Conservation (phyloP, 73 alveolate species). For the Symbiodinium pilosum region DNA sequence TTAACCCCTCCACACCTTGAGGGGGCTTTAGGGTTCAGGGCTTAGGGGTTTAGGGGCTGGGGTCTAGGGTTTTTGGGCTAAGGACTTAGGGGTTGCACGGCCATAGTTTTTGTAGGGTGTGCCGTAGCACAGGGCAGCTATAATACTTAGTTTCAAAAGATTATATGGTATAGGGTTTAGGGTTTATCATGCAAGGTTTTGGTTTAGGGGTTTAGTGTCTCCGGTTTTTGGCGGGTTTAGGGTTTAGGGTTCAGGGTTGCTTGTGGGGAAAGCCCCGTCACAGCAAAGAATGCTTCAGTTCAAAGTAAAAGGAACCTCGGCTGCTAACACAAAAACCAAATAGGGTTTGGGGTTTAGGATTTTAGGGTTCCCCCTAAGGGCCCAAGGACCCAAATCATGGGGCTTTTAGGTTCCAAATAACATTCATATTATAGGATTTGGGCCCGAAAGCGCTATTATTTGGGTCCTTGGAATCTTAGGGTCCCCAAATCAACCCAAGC, state of each 20-base stretch:
- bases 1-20: too few relatives aligned
- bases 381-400: not conserved
- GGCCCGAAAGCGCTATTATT: not conserved
- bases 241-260: too few relatives aligned
- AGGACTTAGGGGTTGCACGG: not conserved
- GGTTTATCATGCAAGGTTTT: too few relatives aligned
- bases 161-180: too few relatives aligned
- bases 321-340: not conserved
- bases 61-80: not conserved
- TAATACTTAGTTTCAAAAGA: too few relatives aligned
- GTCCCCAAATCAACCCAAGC: not conserved
- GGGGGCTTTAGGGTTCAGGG: not conserved
- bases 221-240: too few relatives aligned
- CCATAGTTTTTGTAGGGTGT: not conserved
- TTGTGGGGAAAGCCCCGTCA: too few relatives aligned
- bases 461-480: not conserved
- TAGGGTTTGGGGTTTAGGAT: not conserved
- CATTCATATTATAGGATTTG: not conserved
- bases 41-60: not conserved
- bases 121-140: too few relatives aligned
- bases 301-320: too few relatives aligned
- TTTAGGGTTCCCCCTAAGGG: not conserved
- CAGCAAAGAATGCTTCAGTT: too few relatives aligned
- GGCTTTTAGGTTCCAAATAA: not conserved
- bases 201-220: too few relatives aligned